Evolutionary conservation across 2,329 filamentous ascomycete species (phyloP).

Genomic region (Pseudogymnoascus sp.): DNA sequence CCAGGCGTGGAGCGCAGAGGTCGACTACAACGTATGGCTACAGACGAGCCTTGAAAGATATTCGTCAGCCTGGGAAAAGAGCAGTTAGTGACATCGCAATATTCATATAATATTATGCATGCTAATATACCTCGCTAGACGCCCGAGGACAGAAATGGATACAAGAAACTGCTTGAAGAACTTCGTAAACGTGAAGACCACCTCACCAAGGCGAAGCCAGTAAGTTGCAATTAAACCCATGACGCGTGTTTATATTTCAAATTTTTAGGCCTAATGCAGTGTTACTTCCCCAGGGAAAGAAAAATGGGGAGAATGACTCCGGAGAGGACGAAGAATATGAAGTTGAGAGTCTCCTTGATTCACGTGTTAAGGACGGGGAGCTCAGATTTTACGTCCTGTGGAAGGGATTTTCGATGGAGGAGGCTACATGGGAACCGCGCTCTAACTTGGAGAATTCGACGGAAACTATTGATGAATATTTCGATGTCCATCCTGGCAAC

Average conservation of each 20-base stretch:
- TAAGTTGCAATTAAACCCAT: background rate
- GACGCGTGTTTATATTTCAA: background rate
- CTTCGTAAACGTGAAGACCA: background rate
- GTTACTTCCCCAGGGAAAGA: background rate
- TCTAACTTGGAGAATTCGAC: conserved; percentile 13
- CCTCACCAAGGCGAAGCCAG: background rate
- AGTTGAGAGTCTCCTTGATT: conserved; percentile 16
- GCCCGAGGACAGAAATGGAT: background rate
- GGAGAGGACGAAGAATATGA: conserved; percentile 12
- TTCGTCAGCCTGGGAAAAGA: background rate
- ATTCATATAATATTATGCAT: background rate
- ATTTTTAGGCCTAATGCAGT: background rate
- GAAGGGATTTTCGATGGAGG: conserved; percentile 11
- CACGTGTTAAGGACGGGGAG: conserved; percentile 3
- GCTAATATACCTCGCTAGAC: background rate
- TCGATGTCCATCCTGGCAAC: background rate
- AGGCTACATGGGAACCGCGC: conserved; percentile 19
- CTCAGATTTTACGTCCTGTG: conserved; percentile 16
- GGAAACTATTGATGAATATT: conserved; percentile 10
- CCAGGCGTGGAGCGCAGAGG: background rate
- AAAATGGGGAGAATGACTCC: background rate
- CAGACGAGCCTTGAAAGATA: background rate
- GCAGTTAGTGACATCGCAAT: background rate
- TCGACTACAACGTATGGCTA: background rate
- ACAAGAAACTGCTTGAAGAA: background rate